Evolutionary conservation across 169 alveolate genomes (phyloP).

Genomic region (Plasmodium billcollinsi): DNA sequence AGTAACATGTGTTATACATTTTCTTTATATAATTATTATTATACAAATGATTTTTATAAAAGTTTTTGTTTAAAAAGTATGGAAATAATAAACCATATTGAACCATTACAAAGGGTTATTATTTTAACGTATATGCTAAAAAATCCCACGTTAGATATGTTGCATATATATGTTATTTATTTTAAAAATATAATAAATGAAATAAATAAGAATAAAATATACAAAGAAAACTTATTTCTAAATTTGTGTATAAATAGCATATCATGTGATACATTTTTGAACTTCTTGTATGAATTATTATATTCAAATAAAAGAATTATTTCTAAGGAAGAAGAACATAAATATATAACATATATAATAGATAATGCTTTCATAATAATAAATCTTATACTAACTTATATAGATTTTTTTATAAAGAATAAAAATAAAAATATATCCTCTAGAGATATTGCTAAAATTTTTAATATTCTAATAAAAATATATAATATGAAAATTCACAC

Average conservation of each 20-base stretch:
- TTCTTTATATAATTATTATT: slow-evolving; percentile 48
- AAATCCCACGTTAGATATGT: slow-evolving; percentile 37
- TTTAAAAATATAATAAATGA: slow-evolving; percentile 24
- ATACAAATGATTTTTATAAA: slow-evolving; percentile 46
- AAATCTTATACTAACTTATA: slow-evolving; percentile 32
- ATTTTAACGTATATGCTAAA: slow-evolving; percentile 63
- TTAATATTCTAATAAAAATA: slow-evolving; percentile 35
- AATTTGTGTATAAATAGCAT: slow-evolving; percentile 68
- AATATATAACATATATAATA: background rate
- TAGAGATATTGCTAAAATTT: slow-evolving; percentile 69
- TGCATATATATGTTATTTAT: slow-evolving; percentile 36
- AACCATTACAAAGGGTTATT: slow-evolving; percentile 50
- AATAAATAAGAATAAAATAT: slow-evolving; percentile 28
- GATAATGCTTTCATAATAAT: slow-evolving; percentile 20
- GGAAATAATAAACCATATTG: slow-evolving; percentile 25
- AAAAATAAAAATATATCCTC: slow-evolving; percentile 34
- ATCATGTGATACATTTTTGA: slow-evolving; percentile 41
- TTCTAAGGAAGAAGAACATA: background rate
- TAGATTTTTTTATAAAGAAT: slow-evolving; percentile 44
- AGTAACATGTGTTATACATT: slow-evolving; percentile 72
- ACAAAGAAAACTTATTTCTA: slow-evolving; percentile 30
- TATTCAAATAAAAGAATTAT: background rate
- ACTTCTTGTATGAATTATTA: slow-evolving; percentile 16
- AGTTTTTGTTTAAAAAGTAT: slow-evolving; percentile 31
- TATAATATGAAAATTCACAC: background rate